phyloP scores from a whole-genome alignment of 106 monocot genomes.

The Apostasia shenzhenica region DNA sequence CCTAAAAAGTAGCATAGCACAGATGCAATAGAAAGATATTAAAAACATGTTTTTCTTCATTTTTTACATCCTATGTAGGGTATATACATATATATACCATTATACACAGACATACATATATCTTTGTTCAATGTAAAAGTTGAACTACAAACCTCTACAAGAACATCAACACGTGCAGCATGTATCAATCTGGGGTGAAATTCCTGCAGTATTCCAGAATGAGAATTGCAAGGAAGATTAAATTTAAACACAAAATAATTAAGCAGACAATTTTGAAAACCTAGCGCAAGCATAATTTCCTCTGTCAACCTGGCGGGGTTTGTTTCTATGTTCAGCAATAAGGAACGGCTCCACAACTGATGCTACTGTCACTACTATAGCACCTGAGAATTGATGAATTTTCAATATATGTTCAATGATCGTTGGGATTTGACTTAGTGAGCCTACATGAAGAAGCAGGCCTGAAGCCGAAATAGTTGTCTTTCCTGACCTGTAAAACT shows the following conservation, averaged over 20 bases:
- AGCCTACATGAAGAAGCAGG: constrained; percentile 46
- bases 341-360: constrained; percentile 81
- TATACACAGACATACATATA: neutral
- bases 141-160: constrained; percentile 36
- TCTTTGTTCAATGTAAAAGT: neutral
- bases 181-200: constrained; percentile 42
- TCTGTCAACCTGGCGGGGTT: constrained; percentile 29
- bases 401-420: constrained; percentile 18
- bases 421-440: constrained; percentile 20
- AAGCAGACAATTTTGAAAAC: neutral
- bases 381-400: constrained; percentile 25
- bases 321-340: constrained; percentile 41
- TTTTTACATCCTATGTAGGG: neutral
- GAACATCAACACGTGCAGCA: constrained; percentile 54
- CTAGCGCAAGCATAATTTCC: neutral
- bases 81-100: no score
- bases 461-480: constrained; percentile 84
- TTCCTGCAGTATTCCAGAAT: constrained; percentile 22
- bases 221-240: neutral
- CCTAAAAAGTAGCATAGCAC: constrained; percentile 9
- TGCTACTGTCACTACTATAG: constrained; percentile 55
- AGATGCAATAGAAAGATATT: neutral
- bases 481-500: constrained; percentile 44
- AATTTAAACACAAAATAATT: neutral
- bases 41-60: neutral